Percentiles rank a stretch among this genome's conserved stretches.
Conservation (phyloP, 176 grass and related monocot species). For the Coix lacrymajobi region DNA sequence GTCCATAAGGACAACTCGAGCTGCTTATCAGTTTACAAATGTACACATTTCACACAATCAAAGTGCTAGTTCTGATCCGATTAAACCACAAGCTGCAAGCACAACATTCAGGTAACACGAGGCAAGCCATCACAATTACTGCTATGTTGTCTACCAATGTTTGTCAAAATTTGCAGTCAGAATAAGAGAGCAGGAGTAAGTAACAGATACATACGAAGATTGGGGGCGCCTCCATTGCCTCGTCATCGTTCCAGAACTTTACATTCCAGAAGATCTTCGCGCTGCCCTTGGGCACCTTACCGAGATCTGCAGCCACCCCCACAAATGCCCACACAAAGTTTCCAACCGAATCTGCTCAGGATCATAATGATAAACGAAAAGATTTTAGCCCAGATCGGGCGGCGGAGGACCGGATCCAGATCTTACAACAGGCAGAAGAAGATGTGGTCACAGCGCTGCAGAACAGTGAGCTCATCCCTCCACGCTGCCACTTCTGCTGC, state of each 20-base stretch:
- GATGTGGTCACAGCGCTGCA: constrained; percentile 97
- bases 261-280: constrained; percentile 98
- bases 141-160: background rate
- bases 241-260: constrained; percentile 98
- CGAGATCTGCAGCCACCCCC: constrained; percentile 54
- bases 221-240: constrained; percentile 88
- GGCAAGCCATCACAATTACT: background rate
- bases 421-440: constrained; percentile 94
- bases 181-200: background rate
- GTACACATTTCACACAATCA: background rate
- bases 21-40: background rate
- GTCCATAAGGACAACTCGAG: background rate
- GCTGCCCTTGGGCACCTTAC: constrained; percentile 86
- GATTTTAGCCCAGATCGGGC: background rate
- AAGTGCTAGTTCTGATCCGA: background rate
- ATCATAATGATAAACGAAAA: background rate
- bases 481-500: no score
- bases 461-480: constrained; percentile 84
- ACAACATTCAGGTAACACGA: background rate
- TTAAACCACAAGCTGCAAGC: background rate
- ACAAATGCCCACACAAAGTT: background rate
- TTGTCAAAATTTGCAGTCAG: background rate
- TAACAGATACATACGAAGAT: constrained; percentile 61
- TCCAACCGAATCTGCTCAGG: background rate
- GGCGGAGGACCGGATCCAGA: constrained; percentile 31